Conservation (phyloP, 306 rosid species). For the Vigna reflexopilosa region DNA sequence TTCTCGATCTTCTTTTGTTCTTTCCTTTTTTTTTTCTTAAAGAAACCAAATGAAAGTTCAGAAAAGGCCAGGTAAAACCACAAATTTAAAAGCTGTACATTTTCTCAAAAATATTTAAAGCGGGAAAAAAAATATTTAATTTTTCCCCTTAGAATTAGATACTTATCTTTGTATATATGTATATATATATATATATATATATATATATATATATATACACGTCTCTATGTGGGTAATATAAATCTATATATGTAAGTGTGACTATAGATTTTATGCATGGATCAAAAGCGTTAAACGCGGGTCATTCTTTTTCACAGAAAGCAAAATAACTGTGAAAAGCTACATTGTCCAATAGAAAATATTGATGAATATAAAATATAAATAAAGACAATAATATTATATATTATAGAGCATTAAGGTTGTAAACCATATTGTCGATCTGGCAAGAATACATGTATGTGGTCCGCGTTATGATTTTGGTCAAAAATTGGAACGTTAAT, state of each 20-base stretch:
- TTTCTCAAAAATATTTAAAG: constrained; percentile 57
- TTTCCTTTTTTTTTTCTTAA: constrained; percentile 47
- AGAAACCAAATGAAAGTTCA: constrained; percentile 54
- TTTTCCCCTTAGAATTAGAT: constrained; percentile 34
- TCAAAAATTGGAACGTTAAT: constrained; percentile 50
- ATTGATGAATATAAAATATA: not conserved
- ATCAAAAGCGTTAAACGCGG: not conserved
- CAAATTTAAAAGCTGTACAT: constrained; percentile 53
- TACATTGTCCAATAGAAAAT: constrained; percentile 12
- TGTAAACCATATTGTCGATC: not conserved
- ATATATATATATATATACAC: no score
- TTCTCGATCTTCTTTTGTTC: constrained; percentile 48
- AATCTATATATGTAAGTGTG: not conserved
- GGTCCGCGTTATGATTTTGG: constrained; percentile 62
- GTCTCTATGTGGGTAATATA: not conserved
- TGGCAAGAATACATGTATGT: constrained; percentile 18
- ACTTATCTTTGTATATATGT: not conserved
- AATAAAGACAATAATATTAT: no score
- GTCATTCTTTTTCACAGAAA: not conserved
- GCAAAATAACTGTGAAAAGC: not conserved
- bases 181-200: no score
- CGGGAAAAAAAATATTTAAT: constrained; percentile 33
- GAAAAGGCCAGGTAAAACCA: constrained; percentile 54
- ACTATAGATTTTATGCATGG: constrained; percentile 11
- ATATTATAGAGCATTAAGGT: not conserved